Evolutionary conservation across 345 rosid genomes (phyloP).

Genomic region (Salix dunnii): DNA sequence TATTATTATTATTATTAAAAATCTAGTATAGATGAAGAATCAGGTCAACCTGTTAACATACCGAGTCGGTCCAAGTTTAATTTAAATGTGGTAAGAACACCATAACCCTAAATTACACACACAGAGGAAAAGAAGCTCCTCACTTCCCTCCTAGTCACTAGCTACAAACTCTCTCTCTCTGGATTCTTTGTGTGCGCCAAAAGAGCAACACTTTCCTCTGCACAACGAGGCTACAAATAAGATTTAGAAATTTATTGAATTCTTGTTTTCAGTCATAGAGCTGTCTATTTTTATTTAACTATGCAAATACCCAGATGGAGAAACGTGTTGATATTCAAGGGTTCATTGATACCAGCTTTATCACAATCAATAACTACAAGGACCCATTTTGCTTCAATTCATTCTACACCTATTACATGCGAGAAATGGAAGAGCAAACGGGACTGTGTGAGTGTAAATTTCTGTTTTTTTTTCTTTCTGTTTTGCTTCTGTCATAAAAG

Average conservation of each 20-base stretch:
- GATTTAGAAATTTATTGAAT: not conserved
- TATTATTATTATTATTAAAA: too few relatives aligned
- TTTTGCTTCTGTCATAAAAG: not conserved
- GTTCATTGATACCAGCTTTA: slow-evolving; percentile 24
- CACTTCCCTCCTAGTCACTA: not conserved
- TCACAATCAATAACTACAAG: slow-evolving; percentile 16
- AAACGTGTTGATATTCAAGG: slow-evolving; percentile 32
- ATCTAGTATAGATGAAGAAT: too few relatives aligned
- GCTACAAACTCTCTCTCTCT: not conserved
- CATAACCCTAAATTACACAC: too few relatives aligned
- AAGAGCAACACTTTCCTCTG: not conserved
- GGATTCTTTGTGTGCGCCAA: not conserved
- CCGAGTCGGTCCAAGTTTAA: too few relatives aligned
- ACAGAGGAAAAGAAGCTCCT: not conserved
- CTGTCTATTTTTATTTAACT: slow-evolving; percentile 12
- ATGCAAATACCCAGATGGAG: slow-evolving; percentile 58
- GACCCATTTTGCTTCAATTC: slow-evolving; percentile 35
- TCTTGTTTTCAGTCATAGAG: not conserved
- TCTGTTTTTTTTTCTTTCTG: not conserved
- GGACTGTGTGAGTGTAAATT: slow-evolving; percentile 33
- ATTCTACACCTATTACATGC: slow-evolving; percentile 41
- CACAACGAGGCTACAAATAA: not conserved
- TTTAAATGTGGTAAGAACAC: too few relatives aligned
- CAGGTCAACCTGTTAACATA: too few relatives aligned
- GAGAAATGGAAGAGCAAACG: slow-evolving; percentile 51